Evolutionary conservation across 345 rosid genomes (phyloP).

Genomic region (Turritis glabra): DNA sequence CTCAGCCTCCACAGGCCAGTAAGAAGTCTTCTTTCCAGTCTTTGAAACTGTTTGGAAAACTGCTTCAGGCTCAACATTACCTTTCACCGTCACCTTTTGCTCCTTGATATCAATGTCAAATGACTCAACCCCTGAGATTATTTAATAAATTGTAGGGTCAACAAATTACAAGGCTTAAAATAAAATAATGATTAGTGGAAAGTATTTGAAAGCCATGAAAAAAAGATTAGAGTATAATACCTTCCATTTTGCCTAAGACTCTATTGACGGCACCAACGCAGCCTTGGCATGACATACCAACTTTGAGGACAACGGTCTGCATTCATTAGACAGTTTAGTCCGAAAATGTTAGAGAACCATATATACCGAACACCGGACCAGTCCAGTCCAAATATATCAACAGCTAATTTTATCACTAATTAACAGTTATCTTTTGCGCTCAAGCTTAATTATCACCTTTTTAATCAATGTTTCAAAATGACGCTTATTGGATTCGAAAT

Average conservation of each 20-base stretch:
- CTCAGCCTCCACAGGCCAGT: constrained; percentile 70
- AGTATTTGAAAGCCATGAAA: background rate
- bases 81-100: constrained; percentile 92
- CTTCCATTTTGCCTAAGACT: constrained; percentile 91
- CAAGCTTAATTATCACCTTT: background rate
- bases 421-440: background rate
- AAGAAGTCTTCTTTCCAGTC: constrained; percentile 83
- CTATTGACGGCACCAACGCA: constrained; percentile 89
- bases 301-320: constrained; percentile 89
- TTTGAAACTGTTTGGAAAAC: constrained; percentile 86
- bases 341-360: background rate
- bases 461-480: background rate
- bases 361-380: background rate
- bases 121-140: constrained; percentile 68
- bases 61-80: constrained; percentile 79
- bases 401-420: background rate
- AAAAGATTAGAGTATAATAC: constrained; percentile 36
- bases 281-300: constrained; percentile 88
- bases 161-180: background rate
- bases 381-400: background rate
- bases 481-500: background rate
- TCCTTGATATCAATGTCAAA: constrained; percentile 75
- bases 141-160: background rate
- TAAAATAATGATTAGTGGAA: background rate
- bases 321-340: background rate